These are phyloP conservation scores for Quercus phellos DNA, from an alignment of 331 rosid genomes.

Conservation along the genomic window DNA sequence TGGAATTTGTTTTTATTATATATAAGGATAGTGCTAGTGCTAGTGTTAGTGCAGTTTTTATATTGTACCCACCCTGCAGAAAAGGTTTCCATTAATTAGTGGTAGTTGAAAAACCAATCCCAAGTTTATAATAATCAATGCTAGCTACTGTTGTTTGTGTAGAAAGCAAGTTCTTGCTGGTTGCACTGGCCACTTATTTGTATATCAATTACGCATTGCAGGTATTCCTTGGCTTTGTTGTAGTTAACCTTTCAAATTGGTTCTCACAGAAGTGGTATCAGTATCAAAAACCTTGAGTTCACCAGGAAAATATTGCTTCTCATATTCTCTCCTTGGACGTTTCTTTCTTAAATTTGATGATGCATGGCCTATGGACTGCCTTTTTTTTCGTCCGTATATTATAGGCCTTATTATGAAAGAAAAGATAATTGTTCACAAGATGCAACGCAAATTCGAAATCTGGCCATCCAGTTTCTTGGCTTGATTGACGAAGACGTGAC, in stretches of 20 bases:
- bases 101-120: neutral
- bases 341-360: conserved; percentile 12
- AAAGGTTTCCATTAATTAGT: neutral
- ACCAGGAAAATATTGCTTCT: conserved; percentile 8
- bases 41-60: no score
- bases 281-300: conserved; percentile 1
- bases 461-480: neutral
- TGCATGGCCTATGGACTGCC: neutral
- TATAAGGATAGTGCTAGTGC: neutral
- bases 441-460: neutral
- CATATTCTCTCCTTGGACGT: conserved; percentile 40
- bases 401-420: neutral
- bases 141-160: neutral
- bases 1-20: neutral
- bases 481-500: neutral
- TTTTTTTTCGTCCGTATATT: neutral
- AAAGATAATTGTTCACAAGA: neutral
- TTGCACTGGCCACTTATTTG: neutral
- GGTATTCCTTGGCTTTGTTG: conserved; percentile 92
- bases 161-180: conserved; percentile 6
- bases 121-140: neutral
- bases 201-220: conserved; percentile 23
- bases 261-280: conserved; percentile 41
- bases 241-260: conserved; percentile 80
- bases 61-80: no score